Percentiles rank a stretch among this genome's conserved stretches.
Evolutionary conservation across 1,284 basidiomycete genomes (phyloP).

Genomic region (Apiotrichum laibachii): DNA sequence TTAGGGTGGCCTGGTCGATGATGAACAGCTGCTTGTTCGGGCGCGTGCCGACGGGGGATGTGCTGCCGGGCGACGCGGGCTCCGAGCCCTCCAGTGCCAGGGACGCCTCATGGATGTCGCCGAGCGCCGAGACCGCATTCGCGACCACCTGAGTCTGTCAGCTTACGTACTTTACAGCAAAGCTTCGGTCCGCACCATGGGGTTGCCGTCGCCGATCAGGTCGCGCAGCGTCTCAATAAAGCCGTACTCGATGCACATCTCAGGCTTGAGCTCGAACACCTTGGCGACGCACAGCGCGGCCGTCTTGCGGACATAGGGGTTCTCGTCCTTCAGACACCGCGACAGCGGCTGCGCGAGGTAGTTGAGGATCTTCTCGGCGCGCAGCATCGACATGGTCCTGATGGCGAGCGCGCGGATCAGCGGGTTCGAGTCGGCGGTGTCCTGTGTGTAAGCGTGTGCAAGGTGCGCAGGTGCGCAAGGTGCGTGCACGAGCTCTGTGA

Average conservation of each 20-base stretch:
- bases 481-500: no score
- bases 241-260: slow-evolving; percentile 89
- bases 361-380: slow-evolving; percentile 98
- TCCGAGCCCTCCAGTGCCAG: slow-evolving; percentile 31
- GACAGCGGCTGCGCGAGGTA: slow-evolving; percentile 92
- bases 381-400: slow-evolving; percentile 94
- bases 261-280: slow-evolving; percentile 93
- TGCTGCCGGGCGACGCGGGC: slow-evolving; percentile 35
- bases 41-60: slow-evolving; percentile 54
- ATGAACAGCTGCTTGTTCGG: slow-evolving; percentile 62
- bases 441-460: slow-evolving; percentile 55
- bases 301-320: slow-evolving; percentile 96
- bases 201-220: slow-evolving; percentile 76
- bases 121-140: slow-evolving; percentile 94
- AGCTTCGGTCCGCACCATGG: slow-evolving; percentile 67
- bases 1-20: slow-evolving; percentile 77
- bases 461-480: no score
- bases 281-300: slow-evolving; percentile 94
- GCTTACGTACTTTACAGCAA: neutral
- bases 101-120: slow-evolving; percentile 75
- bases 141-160: slow-evolving; percentile 66
- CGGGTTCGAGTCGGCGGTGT: slow-evolving; percentile 92
- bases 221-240: slow-evolving; percentile 81
- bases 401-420: slow-evolving; percentile 94
- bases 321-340: slow-evolving; percentile 87